Evolutionary conservation across 31 red algal species (phyloP), one percentile per base, ranked within the genome.

Genomic region (Odonthalia washingtoniensis): DNA sequence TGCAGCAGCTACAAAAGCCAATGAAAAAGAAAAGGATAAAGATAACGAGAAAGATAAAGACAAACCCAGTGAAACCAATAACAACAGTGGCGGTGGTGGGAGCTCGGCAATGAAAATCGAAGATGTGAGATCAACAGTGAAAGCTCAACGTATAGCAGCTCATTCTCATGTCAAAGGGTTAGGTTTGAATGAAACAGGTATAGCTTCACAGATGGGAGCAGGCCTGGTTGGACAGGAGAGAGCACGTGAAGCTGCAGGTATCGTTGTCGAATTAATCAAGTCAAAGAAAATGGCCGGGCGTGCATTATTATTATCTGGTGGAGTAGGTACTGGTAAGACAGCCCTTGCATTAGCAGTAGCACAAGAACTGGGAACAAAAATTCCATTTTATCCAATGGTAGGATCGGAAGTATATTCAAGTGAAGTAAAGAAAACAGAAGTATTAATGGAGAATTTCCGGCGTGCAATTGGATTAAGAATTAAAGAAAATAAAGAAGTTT

Each of bases 371-470:
- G 97, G 97, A 38, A 91, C 83, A n/a, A 90, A 90, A 37, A 90
- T 99, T 6, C 97, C 97, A 16, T 99, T 99, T 62, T 99, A 94
- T 89, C 91, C 91, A 3, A 92, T 99, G 88, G 89, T 95, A 37
- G 97, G 94, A 12, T 92, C 94, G 17, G 97, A 99, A 45, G 97
- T 99, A 0, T 99, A 99, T 82, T 96, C 94, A 0, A 89, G 92
- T n/a, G 97, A 99, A 75, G 97, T 99, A 53, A 99, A 99, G 60
- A 99, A 99, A 75, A 96, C 97, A 24, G 97, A 99, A 66, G 93
- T 99, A 5, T 81, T 99, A 21, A 99, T 93, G 92, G 94, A 96
- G 79, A 86, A 95, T 76, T 99, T 99, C 69, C 82, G 97, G 57
- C 80, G 97, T 60, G 97, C 97, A 16, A 99, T 99, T 74, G 97